phyloP scores from a whole-genome alignment of 2,329 filamentous ascomycete genomes.

The Xylaria sp. region DNA sequence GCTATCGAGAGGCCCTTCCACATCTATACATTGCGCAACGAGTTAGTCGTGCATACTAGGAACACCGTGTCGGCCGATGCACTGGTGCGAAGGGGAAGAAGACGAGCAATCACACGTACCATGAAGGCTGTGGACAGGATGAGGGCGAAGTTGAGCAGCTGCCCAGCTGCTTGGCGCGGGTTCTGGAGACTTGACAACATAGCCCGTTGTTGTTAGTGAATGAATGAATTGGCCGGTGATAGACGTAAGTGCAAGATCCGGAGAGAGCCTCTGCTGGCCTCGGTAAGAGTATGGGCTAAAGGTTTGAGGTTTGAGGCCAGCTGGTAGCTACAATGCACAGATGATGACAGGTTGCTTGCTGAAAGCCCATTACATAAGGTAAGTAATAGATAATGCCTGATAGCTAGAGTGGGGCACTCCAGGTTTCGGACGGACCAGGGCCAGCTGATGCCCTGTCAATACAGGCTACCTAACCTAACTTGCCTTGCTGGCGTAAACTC shows the following conservation, averaged over 20 bases:
- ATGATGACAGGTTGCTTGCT: too few species aligned
- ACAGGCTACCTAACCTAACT: too few species aligned
- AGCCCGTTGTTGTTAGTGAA: too few species aligned
- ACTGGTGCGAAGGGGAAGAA: not conserved
- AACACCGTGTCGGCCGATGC: too few species aligned
- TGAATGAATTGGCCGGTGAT: not conserved
- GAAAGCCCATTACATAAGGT: too few species aligned
- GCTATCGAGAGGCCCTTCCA: constrained; percentile 87
- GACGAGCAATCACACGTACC: constrained; percentile 51
- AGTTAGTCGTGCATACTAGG: not conserved
- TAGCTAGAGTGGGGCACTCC: too few species aligned
- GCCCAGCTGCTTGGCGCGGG: constrained; percentile 79
- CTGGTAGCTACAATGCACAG: too few species aligned
- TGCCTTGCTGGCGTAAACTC: too few species aligned
- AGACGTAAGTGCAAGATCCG: not conserved
- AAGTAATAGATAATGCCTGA: too few species aligned
- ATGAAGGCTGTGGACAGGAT: constrained; percentile 92
- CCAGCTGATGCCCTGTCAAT: too few species aligned
- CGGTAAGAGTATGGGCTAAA: not conserved
- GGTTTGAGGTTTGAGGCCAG: constrained; percentile 11
- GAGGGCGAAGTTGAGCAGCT: constrained; percentile 88
- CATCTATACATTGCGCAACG: constrained; percentile 54
- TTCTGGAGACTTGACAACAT: constrained; percentile 76
- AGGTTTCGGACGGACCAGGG: too few species aligned
- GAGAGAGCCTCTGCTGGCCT: constrained; percentile 27